phyloP scores from a whole-genome alignment of 441 rosid species.

The Jatropha podagrica region DNA sequence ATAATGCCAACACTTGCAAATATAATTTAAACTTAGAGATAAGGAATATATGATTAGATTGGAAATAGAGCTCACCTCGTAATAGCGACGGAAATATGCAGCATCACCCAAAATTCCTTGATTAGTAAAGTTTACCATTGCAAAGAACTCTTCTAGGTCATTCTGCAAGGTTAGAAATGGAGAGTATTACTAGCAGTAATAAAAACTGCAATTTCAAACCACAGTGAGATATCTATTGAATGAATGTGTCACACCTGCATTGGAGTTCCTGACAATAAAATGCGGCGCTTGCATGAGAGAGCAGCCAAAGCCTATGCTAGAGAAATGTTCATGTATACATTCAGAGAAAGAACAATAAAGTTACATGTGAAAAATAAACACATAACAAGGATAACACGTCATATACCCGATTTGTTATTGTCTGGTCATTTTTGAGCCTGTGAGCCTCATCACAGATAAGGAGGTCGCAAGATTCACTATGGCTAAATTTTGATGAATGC shows the following conservation, averaged over 20 bases:
- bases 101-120: slow-evolving; percentile 93
- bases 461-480: slow-evolving; percentile 83
- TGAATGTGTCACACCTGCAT: slow-evolving; percentile 68
- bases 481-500: slow-evolving; percentile 90
- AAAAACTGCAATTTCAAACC: background rate
- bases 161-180: slow-evolving; percentile 50
- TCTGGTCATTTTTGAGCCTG: slow-evolving; percentile 95
- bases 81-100: slow-evolving; percentile 85
- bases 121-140: slow-evolving; percentile 99
- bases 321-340: slow-evolving; percentile 23
- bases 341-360: slow-evolving; percentile 21
- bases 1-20: background rate
- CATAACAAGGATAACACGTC: slow-evolving; percentile 24
- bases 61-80: slow-evolving; percentile 60
- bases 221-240: slow-evolving; percentile 10
- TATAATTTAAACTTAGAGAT: slow-evolving; percentile 1
- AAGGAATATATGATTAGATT: slow-evolving; percentile 11
- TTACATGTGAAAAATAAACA: slow-evolving; percentile 4
- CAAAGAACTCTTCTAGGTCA: slow-evolving; percentile 97
- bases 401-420: slow-evolving; percentile 83
- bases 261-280: slow-evolving; percentile 97
- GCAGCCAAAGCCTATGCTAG: slow-evolving; percentile 83
- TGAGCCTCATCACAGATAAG: slow-evolving; percentile 99
- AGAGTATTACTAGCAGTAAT: slow-evolving; percentile 10
- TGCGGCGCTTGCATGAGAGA: slow-evolving; percentile 84